These are phyloP conservation scores for Aegilops tauschii DNA, from an alignment of 176 grass and related monocot species.

Conservation along the genomic window DNA sequence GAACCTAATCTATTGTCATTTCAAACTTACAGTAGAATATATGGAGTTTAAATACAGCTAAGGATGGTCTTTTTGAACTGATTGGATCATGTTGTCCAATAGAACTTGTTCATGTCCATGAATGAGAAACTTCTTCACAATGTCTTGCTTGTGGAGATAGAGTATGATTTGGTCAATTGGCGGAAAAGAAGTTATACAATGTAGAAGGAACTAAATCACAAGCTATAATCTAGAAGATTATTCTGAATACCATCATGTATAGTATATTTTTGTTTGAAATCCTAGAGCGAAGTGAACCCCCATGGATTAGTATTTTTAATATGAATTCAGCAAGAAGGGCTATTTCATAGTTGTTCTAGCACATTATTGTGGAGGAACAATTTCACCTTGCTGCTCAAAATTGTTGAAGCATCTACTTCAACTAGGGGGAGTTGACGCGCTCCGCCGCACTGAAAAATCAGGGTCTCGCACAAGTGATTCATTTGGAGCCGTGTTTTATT, in stretches of 20 bases:
- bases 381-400: not conserved
- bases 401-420: not conserved
- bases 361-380: conserved; percentile 9
- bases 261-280: not conserved
- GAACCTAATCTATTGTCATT: conserved; percentile 8
- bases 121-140: not conserved
- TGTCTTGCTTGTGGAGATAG: not conserved
- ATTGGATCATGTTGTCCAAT: not conserved
- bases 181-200: not conserved
- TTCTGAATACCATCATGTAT: not conserved
- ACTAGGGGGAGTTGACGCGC: not conserved
- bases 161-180: not conserved
- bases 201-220: not conserved
- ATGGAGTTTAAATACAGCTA: not conserved
- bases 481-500: not conserved
- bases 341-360: not conserved
- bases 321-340: not conserved
- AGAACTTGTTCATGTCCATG: not conserved
- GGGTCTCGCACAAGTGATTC: not conserved
- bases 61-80: not conserved
- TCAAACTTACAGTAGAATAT: not conserved
- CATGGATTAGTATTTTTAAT: not conserved
- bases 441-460: not conserved
- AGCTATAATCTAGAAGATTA: not conserved
- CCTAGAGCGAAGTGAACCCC: not conserved